Conservation (phyloP, 2,329 filamentous ascomycete species). For the Cryphonectria nitschkei region DNA sequence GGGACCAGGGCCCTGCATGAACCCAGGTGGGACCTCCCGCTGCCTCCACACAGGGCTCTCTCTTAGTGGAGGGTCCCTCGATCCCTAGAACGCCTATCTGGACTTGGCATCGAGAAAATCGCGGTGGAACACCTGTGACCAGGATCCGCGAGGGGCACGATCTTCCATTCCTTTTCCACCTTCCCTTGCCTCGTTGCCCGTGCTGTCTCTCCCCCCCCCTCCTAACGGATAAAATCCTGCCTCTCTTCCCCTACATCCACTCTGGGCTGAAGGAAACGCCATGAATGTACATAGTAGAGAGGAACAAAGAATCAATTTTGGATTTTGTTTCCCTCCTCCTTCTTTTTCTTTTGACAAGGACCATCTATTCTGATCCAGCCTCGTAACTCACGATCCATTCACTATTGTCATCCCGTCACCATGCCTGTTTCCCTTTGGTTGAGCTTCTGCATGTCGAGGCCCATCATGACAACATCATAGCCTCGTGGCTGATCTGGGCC, state of each 20-base stretch:
- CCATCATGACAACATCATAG: background rate
- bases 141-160: background rate
- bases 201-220: too few species aligned
- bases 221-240: too few species aligned
- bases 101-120: background rate
- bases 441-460: too few species aligned
- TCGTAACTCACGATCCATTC: background rate
- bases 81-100: background rate
- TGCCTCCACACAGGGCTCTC: background rate
- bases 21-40: constrained; percentile 8
- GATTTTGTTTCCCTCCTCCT: background rate
- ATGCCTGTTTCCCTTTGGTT: background rate
- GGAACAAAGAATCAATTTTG: too few species aligned
- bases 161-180: background rate
- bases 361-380: background rate
- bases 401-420: background rate
- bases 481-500: background rate
- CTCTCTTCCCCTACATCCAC: background rate
- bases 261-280: background rate
- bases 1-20: constrained; percentile 10
- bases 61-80: background rate
- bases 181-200: background rate
- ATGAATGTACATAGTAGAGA: background rate
- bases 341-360: background rate
- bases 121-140: background rate